These are phyloP conservation scores for Calonectria crousiana DNA, from an alignment of 2,329 filamentous ascomycete species.

Conservation along the genomic window DNA sequence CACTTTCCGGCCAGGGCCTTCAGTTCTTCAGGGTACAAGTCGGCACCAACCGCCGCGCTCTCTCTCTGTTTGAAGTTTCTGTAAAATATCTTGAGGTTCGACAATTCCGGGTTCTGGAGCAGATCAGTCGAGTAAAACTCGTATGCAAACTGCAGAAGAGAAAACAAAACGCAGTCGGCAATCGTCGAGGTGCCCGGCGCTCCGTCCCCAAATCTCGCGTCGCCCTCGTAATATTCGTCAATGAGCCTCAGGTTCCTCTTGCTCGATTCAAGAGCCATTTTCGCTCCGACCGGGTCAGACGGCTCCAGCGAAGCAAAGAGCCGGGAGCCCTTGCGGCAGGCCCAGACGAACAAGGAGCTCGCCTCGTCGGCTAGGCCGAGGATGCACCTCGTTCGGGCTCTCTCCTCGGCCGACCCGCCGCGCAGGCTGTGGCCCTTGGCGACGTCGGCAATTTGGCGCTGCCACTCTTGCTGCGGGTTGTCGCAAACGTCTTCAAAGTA, in stretches of 20 bases:
- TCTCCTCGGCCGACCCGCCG: conserved; percentile 20
- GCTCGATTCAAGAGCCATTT: conserved; percentile 21
- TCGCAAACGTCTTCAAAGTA: conserved; percentile 37
- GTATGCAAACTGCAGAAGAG: conserved; percentile 30
- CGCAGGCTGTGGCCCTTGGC: conserved; percentile 2
- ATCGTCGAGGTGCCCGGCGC: neutral
- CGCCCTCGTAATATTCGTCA: conserved; percentile 23
- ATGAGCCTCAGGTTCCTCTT: conserved; percentile 23
- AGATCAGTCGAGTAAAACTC: conserved; percentile 27
- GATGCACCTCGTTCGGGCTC: conserved; percentile 25
- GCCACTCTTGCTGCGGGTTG: conserved; percentile 21
- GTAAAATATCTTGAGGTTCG: conserved; percentile 24
- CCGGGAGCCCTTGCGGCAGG: conserved; percentile 30
- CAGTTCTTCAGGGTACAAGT: conserved; percentile 24
- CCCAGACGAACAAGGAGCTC: conserved; percentile 24
- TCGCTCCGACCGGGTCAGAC: neutral
- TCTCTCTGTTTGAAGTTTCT: conserved; percentile 22
- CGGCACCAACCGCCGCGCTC: conserved; percentile 18
- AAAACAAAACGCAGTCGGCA: conserved; percentile 35
- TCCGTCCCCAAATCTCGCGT: neutral
- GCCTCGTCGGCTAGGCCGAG: conserved; percentile 32
- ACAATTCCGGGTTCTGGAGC: conserved; percentile 6
- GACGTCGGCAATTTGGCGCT: conserved; percentile 3
- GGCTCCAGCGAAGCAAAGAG: conserved; percentile 19
- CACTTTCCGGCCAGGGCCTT: conserved; percentile 29